These are phyloP conservation scores for Stramenopiles sp. DNA, from an alignment of 352 stramenopile genomes.

Conservation along the genomic window DNA sequence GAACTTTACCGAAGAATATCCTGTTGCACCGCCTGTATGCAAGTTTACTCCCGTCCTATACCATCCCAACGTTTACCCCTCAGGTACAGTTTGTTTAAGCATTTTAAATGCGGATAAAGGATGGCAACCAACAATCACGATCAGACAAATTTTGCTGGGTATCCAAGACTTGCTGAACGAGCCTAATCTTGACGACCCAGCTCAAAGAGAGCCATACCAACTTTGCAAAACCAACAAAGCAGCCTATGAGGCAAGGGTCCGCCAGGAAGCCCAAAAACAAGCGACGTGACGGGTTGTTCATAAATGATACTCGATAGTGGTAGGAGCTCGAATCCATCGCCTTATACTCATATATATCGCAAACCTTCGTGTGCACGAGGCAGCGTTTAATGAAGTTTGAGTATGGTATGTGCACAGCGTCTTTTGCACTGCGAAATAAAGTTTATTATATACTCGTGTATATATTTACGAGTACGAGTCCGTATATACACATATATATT, in stretches of 20 bases:
- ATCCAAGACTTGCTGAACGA: conserved; percentile 97
- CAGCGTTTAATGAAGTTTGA: no score
- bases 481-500: no score
- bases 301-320: no score
- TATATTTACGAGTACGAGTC: no score
- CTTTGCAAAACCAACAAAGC: conserved; percentile 95
- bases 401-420: no score
- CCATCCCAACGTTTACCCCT: conserved; percentile 92
- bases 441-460: no score
- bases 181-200: conserved; percentile 93
- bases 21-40: conserved; percentile 91
- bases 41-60: conserved; percentile 99
- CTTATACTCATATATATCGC: no score
- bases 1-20: conserved; percentile 98
- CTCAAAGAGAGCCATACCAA: conserved; percentile 89
- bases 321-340: no score
- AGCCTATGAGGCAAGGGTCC: conserved; percentile 53
- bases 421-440: no score
- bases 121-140: conserved; percentile 99
- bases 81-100: conserved; percentile 82
- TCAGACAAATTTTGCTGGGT: conserved; percentile 94
- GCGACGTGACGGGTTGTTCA: no score
- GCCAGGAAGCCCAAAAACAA: background rate
- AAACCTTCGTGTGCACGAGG: no score
- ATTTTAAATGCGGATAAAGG: conserved; percentile 92